Conservation (phyloP, 352 stramenopile genomes). For the Aphanomyces invadans region DNA sequence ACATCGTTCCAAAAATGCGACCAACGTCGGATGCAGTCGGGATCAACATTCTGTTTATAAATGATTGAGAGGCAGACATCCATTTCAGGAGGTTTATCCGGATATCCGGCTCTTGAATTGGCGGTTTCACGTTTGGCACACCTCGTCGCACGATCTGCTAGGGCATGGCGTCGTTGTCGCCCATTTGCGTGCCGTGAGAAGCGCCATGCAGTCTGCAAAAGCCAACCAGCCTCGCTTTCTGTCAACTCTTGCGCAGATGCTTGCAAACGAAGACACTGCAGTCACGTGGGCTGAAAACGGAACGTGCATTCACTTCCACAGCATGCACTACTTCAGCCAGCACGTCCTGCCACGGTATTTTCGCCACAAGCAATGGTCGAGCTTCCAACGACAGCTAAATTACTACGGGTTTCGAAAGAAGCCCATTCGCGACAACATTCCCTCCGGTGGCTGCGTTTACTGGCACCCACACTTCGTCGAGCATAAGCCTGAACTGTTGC, state of each 20-base stretch:
- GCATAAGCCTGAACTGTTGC: background rate
- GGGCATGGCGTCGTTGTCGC: no score
- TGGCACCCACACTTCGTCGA: background rate
- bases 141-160: background rate
- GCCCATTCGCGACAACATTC: constrained; percentile 3
- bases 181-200: background rate
- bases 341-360: constrained; percentile 9
- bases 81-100: background rate
- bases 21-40: background rate
- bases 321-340: constrained; percentile 50
- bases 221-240: background rate
- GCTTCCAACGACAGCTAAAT: constrained; percentile 87
- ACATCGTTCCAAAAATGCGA: background rate
- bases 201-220: background rate
- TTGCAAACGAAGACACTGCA: background rate
- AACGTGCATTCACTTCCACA: background rate
- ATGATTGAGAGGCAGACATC: no score
- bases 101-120: no score
- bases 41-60: background rate
- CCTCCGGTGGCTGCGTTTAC: background rate
- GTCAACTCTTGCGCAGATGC: background rate
- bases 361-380: constrained; percentile 26
- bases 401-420: constrained; percentile 89
- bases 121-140: background rate
- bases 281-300: background rate